Base-by-base conservation (phyloP, 306 rosid species). In the Urtica urens region DNA sequence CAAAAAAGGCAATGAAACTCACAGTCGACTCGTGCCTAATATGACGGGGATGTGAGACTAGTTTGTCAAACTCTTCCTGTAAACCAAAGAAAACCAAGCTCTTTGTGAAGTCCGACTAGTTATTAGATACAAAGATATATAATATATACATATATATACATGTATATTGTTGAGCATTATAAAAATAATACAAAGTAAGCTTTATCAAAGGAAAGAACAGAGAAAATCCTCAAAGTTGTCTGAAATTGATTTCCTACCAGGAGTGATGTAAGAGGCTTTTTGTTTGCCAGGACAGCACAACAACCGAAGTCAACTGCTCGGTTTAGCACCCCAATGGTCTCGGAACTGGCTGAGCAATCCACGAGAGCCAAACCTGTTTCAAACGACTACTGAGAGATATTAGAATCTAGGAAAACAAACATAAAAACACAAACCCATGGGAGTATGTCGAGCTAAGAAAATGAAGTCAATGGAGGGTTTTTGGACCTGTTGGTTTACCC, bases 11-110 rank as follows among this genome's bases (percentile, higher is more conserved):
- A 19, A 11, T 7, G 6, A 11, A 23, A 74, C 93, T 81, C 74
- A 84, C 97, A 33, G 97, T 88, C 62, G 97, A 88, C 64, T 88
- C 97, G 44, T 88, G 90, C 23, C 95, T 78, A 45, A 84, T 75
- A 14, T 62, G 67, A 57, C 86, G 90, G 16, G 93, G 84, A 37
- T 70, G 67, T 1, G 35, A 46, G 52, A 72, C 67, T 63, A 88
- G 86, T 45, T 61, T 74, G 56, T 74, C 74, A 63, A 60, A 88
- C 62, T 84, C 95, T 56, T 81, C 93, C 97, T 88, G 83, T 34
- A 67, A 20, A 63, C 68, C 49, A 41, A 8, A 40, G 64, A 65
- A 24, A 49, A 23, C 29, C 31, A 14, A 51, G 8, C 52, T 22
- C 42, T 34, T 51, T 51, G 24, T 54, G 63, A 49, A 21, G 38